Evolutionary conservation across 2,329 filamentous ascomycete species (phyloP), one percentile per base, ranked within the genome.

Genomic region (Taxawa tesnikishii): DNA sequence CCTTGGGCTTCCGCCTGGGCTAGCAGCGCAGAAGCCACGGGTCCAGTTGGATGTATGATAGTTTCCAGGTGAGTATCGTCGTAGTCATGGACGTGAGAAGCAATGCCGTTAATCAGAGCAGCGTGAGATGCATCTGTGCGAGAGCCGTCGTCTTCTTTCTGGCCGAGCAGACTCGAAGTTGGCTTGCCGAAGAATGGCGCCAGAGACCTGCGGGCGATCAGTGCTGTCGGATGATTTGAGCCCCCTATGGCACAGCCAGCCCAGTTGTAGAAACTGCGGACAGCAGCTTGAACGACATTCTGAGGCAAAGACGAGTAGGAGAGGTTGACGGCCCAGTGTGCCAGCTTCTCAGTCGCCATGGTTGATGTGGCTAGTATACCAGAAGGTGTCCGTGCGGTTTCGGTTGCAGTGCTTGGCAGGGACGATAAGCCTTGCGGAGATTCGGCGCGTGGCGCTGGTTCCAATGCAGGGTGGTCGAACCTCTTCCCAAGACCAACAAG

Each of bases 61-160:
- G 63, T 70, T 28, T 66, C 64, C 1, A 70, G 53, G 40, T 71
- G 67, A 1, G 66, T 71, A 43, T 72, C 67, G 38, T 73, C 68
- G 44, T 70, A 73, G 42, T 72, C 67, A 35, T 71, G 63, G 3
- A 70, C 63, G 38, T 71, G 66, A 17, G 62, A 67, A 9, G 67
- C 63, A 26, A 72, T 68, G 15, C 68, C 68, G 38, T 72, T 70
- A 28, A 73, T 42, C 5, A 71, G 48, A 0, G 66, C 65, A 2
- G 67, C 67, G 34, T 65, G 55, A 40, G 65, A 61, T 2, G 65
- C 58, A 39, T 70, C 47, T 28, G 49, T 47, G 15, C 50, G 46
- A n/a, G n/a, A n/a, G n/a, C n/a, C n/a, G 12, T 19, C 28, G 15
- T 48, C 49, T 33, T 53, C 53, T 13, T 49, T 41, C 11, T 42